phyloP scores from a whole-genome alignment of 371 early-diverging fungal species.

The Phascolomyces articulosus region DNA sequence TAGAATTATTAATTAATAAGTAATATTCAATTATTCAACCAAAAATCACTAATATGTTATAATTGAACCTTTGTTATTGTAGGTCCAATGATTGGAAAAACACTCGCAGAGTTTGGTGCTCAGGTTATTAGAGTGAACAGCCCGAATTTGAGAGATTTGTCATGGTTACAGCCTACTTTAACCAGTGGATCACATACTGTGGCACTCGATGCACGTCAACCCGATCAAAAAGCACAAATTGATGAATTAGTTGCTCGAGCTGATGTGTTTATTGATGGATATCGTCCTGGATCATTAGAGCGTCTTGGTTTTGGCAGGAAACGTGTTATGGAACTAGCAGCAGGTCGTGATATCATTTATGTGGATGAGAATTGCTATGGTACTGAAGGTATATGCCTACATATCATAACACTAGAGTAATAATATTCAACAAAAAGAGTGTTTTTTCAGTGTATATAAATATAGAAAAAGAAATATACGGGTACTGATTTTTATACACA shows the following conservation, averaged over 20 bases:
- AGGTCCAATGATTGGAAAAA: constrained; percentile 14
- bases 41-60: no score
- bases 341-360: not conserved
- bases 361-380: constrained; percentile 15
- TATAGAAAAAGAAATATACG: not conserved
- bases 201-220: constrained; percentile 14
- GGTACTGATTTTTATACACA: not conserved
- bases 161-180: constrained; percentile 14
- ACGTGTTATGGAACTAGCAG: constrained; percentile 12
- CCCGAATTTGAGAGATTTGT: constrained; percentile 18
- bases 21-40: no score
- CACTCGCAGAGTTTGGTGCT: constrained; percentile 24
- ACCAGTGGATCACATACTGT: constrained; percentile 16
- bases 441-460: not conserved
- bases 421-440: not conserved
- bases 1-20: no score
- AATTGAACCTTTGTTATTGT: no score
- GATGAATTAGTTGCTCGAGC: constrained; percentile 17
- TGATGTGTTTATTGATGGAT: constrained; percentile 24
- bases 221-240: constrained; percentile 10
- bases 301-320: constrained; percentile 19
- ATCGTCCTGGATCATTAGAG: constrained; percentile 17
- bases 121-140: constrained; percentile 22
- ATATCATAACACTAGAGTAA: not conserved
- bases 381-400: not conserved